phyloP scores from a whole-genome alignment of 1,139 yeast genomes.

The Hyphopichia fennica region DNA sequence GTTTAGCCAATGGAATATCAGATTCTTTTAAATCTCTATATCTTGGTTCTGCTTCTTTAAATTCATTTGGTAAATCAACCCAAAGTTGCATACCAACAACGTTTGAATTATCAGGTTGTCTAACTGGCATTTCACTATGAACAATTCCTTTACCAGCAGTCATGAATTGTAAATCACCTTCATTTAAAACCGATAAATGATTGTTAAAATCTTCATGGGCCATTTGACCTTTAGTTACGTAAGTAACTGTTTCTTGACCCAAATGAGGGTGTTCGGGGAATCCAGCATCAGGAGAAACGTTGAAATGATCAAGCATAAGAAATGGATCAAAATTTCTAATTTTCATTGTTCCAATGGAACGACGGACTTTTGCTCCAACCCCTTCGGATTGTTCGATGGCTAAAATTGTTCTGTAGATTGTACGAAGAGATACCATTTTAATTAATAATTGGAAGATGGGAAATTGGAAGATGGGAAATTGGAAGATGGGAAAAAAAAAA shows the following conservation, averaged over 20 bases:
- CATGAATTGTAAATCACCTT: constrained; percentile 93
- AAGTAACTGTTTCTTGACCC: constrained; percentile 87
- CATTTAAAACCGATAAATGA: constrained; percentile 67
- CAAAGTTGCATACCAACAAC: constrained; percentile 80
- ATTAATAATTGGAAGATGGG: too few relatives aligned
- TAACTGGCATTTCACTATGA: constrained; percentile 85
- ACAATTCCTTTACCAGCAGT: constrained; percentile 91
- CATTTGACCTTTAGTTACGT: constrained; percentile 69
- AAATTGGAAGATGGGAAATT: too few relatives aligned
- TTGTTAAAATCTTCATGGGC: constrained; percentile 96
- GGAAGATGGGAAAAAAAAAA: too few relatives aligned
- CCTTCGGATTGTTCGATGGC: constrained; percentile 85
- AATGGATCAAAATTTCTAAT: constrained; percentile 81
- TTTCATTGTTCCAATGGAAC: constrained; percentile 71
- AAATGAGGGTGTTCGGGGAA: constrained; percentile 94
- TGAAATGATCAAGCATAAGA: constrained; percentile 79
- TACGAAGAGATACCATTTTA: constrained; percentile 1
- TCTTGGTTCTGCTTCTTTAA: constrained; percentile 72
- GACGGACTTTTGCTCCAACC: constrained; percentile 80
- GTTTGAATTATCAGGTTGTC: constrained; percentile 53
- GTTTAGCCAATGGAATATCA: constrained; percentile 68
- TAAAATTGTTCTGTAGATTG: constrained; percentile 57
- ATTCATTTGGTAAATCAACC: constrained; percentile 80
- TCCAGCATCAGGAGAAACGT: constrained; percentile 55
- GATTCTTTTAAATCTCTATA: constrained; percentile 73